Base-by-base conservation (phyloP, 306 rosid species). In the Cucurbita moschata region DNA sequence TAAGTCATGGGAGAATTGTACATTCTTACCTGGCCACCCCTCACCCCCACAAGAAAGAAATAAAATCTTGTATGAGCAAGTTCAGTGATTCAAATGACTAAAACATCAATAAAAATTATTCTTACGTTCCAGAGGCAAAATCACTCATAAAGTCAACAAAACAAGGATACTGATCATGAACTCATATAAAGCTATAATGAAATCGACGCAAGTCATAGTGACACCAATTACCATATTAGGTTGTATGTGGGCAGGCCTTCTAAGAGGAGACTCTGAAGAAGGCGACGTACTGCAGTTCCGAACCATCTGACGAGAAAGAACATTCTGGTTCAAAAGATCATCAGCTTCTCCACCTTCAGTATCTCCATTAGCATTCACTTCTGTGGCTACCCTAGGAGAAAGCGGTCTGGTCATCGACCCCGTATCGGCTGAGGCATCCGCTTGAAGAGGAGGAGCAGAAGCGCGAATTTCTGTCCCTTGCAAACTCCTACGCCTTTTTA, bases 241-340 rank as follows among this genome's bases (percentile, higher is more conserved):
- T 75, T 83, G 92, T 77, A 75, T 44, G 19, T 66, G 75, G 13
- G 84, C 78, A 61, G 96, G 89, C 80, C 90, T 81, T 85, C 97
- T 82, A 61, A 91, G 89, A 62, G 97, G 91, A 76, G 98, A 90
- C 79, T 87, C 98, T 69, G 97, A 89, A 72, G 97, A 89, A 70
- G 96, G 97, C 0, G 98, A 94, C 88, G 81, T 80, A 73, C 97
- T 88, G 84, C 87, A 86, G 46, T 85, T 86, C 78, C 83, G 77
- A 76, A 80, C 77, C 18, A 81, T n/a, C 47, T 78, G 95, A 35
- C 87, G 87, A 79, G 91, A 70, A 81, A 74, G 89, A 77, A 74
- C 49, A 68, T 80, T 81, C 65, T 82, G 89, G 76, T 87, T 87
- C 56, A 80, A 78, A 71, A 78, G 85, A 71, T 86, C 90, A 71